Evolutionary conservation across 2,329 filamentous ascomycete genomes (phyloP).

Genomic region (Blumeriella jaapii): DNA sequence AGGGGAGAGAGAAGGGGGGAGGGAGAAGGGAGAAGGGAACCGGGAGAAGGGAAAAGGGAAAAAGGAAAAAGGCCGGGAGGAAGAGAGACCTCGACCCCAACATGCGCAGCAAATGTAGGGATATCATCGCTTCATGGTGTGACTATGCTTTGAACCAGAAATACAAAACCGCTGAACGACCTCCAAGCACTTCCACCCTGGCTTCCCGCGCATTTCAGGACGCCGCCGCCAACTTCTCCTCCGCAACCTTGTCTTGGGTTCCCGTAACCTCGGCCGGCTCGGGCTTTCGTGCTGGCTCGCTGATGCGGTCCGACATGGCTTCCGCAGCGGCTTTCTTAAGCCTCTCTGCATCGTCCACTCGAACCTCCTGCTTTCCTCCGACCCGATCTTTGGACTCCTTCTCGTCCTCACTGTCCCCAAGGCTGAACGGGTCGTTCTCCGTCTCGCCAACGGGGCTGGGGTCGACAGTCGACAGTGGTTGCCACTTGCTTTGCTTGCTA

Average conservation of each 20-base stretch:
- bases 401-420: conserved; percentile 93
- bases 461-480: conserved; percentile 77
- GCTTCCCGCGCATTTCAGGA: too few species aligned
- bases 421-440: conserved; percentile 91
- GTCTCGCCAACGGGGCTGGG: conserved; percentile 72
- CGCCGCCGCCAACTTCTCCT: conserved; percentile 21
- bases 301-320: conserved; percentile 32
- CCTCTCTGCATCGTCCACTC: conserved; percentile 42
- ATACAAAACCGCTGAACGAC: too few species aligned
- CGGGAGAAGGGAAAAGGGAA: too few species aligned
- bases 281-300: conserved; percentile 21
- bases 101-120: too few species aligned
- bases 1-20: too few species aligned
- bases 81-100: too few species aligned
- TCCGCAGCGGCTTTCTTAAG: conserved; percentile 51
- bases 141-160: too few species aligned
- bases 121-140: too few species aligned
- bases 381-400: conserved; percentile 54
- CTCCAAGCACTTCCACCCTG: too few species aligned
- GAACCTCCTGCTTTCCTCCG: conserved; percentile 41
- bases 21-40: too few species aligned
- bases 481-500: conserved; percentile 85
- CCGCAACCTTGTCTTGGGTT: conserved; percentile 25
- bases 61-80: too few species aligned
- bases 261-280: conserved; percentile 23